These are phyloP conservation scores for Arthroderma sp. DNA, from an alignment of 2,329 filamentous ascomycete genomes.

Conservation along the genomic window DNA sequence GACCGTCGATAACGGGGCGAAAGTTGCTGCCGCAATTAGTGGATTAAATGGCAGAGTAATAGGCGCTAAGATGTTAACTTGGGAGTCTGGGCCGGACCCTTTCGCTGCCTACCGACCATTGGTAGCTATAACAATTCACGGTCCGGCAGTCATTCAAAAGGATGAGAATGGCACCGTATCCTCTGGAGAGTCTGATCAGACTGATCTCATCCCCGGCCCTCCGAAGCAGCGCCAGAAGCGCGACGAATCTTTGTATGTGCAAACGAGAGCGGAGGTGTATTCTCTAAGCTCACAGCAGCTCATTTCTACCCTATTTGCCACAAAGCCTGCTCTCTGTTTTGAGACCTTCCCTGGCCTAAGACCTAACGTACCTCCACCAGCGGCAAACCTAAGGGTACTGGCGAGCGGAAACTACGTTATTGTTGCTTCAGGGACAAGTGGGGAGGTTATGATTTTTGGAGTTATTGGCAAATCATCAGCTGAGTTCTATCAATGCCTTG, in stretches of 20 bases:
- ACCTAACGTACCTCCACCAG: conserved; percentile 55
- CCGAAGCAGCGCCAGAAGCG: conserved; percentile 15
- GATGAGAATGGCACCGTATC: conserved; percentile 24
- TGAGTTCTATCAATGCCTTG: conserved; percentile 51
- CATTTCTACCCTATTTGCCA: conserved; percentile 60
- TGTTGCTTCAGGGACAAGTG: conserved; percentile 67
- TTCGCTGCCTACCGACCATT: conserved; percentile 52
- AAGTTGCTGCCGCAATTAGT: conserved; percentile 56
- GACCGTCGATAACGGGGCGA: conserved; percentile 56
- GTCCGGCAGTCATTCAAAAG: conserved; percentile 46
- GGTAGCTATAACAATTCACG: conserved; percentile 68
- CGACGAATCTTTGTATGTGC: conserved; percentile 41
- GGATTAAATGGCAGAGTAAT: conserved; percentile 69
- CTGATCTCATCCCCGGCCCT: conserved; percentile 20
- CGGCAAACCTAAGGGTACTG: conserved; percentile 60
- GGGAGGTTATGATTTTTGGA: conserved; percentile 73
- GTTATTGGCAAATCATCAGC: conserved; percentile 14
- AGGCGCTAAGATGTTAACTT: conserved; percentile 70
- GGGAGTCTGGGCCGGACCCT: conserved; percentile 43
- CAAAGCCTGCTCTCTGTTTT: conserved; percentile 49
- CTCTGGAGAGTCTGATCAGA: conserved; percentile 23
- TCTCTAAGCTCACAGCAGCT: conserved; percentile 63
- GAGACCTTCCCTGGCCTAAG: conserved; percentile 45
- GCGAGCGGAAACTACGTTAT: conserved; percentile 59
- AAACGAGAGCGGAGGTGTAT: conserved; percentile 81